A percentile compares a stretch with the other conserved stretches of the same genome.
phyloP scores from a whole-genome alignment of 805 yeast genomes.

The Teunomyces cretensis region DNA sequence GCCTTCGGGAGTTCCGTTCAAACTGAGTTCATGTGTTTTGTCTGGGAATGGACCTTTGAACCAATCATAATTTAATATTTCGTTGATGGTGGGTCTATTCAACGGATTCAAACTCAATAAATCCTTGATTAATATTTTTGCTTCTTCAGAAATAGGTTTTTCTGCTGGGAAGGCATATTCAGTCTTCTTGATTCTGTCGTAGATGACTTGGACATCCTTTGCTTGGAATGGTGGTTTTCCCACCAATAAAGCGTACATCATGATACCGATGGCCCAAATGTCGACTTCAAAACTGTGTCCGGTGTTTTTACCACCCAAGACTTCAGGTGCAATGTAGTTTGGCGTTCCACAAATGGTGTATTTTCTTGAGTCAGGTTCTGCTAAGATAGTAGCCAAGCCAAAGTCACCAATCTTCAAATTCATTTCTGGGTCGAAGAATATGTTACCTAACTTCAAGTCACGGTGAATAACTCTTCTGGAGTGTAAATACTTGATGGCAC shows the following conservation, averaged over 20 bases:
- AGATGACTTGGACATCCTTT: conserved; percentile 87
- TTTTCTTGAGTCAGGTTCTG: conserved; percentile 65
- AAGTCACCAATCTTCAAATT: conserved; percentile 95
- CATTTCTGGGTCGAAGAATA: conserved; percentile 91
- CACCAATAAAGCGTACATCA: conserved; percentile 86
- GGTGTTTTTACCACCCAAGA: conserved; percentile 76
- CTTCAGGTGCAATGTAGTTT: conserved; percentile 98
- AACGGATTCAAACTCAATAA: conserved; percentile 76
- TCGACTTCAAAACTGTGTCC: conserved; percentile 97
- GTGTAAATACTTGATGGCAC: conserved; percentile 92
- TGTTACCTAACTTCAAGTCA: conserved; percentile 93
- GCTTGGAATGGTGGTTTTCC: conserved; percentile 99
- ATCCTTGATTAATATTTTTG: conserved; percentile 67
- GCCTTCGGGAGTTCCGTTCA: conserved; percentile 60
- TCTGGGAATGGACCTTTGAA: conserved; percentile 85
- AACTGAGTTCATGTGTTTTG: conserved; percentile 58
- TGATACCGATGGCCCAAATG: conserved; percentile 96
- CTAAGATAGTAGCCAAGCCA: conserved; percentile 95
- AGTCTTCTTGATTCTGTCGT: conserved; percentile 83
- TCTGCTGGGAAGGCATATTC: conserved; percentile 79
- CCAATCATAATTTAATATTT: conserved; percentile 81
- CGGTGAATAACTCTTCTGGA: conserved; percentile 90
- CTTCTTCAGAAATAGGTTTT: conserved; percentile 66
- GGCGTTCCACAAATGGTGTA: conserved; percentile 98
- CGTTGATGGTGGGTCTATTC: conserved; percentile 76